These are phyloP conservation scores for Cerioporus squamosus DNA, from an alignment of 1,284 basidiomycete species.

Conservation along the genomic window DNA sequence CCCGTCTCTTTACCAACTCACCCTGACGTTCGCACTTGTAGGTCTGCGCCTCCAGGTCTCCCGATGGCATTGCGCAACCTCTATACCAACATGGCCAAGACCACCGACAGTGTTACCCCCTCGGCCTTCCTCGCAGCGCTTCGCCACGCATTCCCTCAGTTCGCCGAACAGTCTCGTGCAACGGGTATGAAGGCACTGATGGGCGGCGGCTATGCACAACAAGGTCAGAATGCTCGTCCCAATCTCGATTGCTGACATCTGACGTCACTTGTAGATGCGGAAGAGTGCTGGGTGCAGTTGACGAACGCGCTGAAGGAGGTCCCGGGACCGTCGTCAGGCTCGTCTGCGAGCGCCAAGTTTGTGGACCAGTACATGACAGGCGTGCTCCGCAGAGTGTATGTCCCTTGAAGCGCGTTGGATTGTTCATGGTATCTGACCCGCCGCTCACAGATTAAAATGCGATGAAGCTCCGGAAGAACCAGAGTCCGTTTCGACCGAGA, in stretches of 20 bases:
- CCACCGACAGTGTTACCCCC: constrained; percentile 82
- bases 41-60: constrained; percentile 37
- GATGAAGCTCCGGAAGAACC: constrained; percentile 85
- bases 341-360: constrained; percentile 55
- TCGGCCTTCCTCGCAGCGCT: constrained; percentile 73
- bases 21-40: background rate
- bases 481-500: constrained; percentile 67
- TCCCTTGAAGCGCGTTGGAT: too few relatives aligned
- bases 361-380: constrained; percentile 88
- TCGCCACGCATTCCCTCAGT: constrained; percentile 88
- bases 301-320: constrained; percentile 81
- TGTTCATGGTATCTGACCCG: constrained; percentile 33
- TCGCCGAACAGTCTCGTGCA: constrained; percentile 69
- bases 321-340: constrained; percentile 39
- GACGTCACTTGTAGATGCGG: constrained; percentile 70
- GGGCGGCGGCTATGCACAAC: constrained; percentile 76
- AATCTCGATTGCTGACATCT: background rate
- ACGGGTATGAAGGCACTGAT: constrained; percentile 41
- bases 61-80: constrained; percentile 73
- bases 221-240: constrained; percentile 58
- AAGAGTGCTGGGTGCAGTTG: constrained; percentile 92
- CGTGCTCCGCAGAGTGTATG: constrained; percentile 79
- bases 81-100: constrained; percentile 74
- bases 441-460: constrained; percentile 62
- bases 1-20: background rate